These are phyloP conservation scores for Aureobasidium sp. DNA, from an alignment of 2,329 filamentous ascomycete species.

Conservation along the genomic window DNA sequence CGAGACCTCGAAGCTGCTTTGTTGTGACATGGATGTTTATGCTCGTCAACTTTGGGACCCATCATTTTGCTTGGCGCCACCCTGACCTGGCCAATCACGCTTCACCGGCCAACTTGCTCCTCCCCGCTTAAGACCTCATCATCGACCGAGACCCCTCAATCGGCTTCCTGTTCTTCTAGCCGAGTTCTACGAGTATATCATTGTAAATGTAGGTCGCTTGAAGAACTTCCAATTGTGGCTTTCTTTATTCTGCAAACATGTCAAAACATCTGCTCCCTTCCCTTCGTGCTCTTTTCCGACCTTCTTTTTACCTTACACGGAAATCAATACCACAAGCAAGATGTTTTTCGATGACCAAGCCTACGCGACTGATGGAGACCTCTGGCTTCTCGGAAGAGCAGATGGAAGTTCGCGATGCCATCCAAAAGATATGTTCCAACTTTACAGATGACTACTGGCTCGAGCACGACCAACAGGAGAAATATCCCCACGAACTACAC, in stretches of 20 bases:
- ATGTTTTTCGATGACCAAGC: conserved; percentile 23
- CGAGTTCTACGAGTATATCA: neutral
- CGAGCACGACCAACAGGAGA: conserved; percentile 60
- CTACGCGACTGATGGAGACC: conserved; percentile 18
- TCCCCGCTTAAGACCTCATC: neutral
- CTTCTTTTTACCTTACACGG: neutral
- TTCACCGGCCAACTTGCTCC: neutral
- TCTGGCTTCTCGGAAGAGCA: conserved; percentile 37
- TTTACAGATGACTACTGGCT: conserved; percentile 60
- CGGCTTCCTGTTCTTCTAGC: neutral
- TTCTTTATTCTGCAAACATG: neutral
- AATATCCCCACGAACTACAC: conserved; percentile 70
- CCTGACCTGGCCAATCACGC: neutral
- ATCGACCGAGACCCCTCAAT: conserved; percentile 4
- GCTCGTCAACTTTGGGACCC: neutral
- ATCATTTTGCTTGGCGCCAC: neutral
- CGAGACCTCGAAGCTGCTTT: conserved; percentile 7
- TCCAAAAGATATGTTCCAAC: conserved; percentile 37
- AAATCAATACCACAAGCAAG: neutral
- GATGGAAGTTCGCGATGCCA: conserved; percentile 37
- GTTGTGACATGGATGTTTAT: conserved; percentile 14
- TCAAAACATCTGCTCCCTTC: neutral
- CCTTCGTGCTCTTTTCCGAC: neutral
- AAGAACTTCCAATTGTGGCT: neutral
- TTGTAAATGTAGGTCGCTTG: neutral